Evolutionary conservation across 2,329 filamentous ascomycete genomes (phyloP).

Genomic region (Phaeosphaeria sp.): DNA sequence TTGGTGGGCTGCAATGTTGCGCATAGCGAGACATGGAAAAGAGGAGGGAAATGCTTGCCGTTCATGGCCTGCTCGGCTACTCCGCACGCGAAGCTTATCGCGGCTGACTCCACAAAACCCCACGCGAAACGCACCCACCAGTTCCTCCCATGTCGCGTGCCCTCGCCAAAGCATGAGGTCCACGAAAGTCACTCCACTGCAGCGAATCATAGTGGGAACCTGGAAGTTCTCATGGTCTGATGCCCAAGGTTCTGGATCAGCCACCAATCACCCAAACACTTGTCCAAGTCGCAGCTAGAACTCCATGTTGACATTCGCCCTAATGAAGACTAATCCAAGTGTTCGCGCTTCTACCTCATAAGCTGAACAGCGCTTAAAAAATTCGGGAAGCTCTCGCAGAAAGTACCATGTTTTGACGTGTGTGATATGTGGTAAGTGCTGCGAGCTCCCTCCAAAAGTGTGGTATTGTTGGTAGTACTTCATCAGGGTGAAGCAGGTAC

Average conservation of each 20-base stretch:
- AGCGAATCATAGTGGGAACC: background rate
- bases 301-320: too few species aligned
- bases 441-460: too few species aligned
- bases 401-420: too few species aligned
- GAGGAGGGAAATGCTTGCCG: background rate
- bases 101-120: background rate
- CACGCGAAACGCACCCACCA: background rate
- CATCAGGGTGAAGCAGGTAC: too few species aligned
- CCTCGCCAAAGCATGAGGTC: background rate
- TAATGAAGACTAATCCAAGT: too few species aligned
- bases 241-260: background rate
- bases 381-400: too few species aligned
- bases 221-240: background rate
- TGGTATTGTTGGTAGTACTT: too few species aligned
- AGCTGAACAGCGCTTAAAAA: too few species aligned
- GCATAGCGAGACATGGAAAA: background rate
- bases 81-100: background rate
- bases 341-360: too few species aligned
- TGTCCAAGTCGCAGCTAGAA: too few species aligned
- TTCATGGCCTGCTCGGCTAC: background rate
- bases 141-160: background rate
- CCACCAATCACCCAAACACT: background rate
- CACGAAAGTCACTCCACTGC: background rate
- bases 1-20: background rate
- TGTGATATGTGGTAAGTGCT: too few species aligned